Evolutionary conservation across 192 early-diverging fungal genomes (phyloP).

Genomic region (Coemansia sp.): DNA sequence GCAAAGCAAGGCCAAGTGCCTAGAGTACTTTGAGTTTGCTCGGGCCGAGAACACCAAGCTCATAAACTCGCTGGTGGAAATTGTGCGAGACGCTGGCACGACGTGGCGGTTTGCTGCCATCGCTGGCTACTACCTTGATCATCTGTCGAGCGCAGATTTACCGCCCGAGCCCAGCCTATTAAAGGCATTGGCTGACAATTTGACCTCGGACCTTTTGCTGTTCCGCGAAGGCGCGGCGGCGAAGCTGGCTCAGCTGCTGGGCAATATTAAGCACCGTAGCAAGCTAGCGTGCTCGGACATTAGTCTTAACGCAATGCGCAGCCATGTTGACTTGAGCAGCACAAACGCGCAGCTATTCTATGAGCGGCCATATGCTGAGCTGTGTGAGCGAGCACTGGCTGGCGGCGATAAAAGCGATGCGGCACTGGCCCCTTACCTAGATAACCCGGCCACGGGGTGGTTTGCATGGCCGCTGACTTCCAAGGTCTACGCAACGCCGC

Average conservation of each 20-base stretch:
- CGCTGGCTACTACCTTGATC: slow-evolving; percentile 75
- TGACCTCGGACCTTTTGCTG: slow-evolving; percentile 68
- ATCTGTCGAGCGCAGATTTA: slow-evolving; percentile 59
- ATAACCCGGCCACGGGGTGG: slow-evolving; percentile 69
- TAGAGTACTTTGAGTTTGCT: slow-evolving; percentile 9
- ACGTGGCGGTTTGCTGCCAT: slow-evolving; percentile 84
- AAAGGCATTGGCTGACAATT: slow-evolving; percentile 54
- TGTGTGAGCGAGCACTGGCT: slow-evolving; percentile 36
- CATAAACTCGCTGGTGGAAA: slow-evolving; percentile 52
- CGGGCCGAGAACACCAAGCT: slow-evolving; percentile 20
- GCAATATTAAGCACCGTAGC: slow-evolving; percentile 67
- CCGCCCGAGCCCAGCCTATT: slow-evolving; percentile 56
- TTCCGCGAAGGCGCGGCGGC: slow-evolving; percentile 65
- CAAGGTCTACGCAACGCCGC: slow-evolving; percentile 53
- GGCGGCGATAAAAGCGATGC: slow-evolving; percentile 15
- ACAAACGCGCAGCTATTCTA: not conserved
- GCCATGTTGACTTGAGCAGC: slow-evolving; percentile 7
- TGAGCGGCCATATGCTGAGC: slow-evolving; percentile 7
- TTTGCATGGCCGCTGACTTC: slow-evolving; percentile 68
- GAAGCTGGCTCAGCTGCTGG: slow-evolving; percentile 58
- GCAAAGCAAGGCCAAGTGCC: not conserved
- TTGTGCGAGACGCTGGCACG: slow-evolving; percentile 57
- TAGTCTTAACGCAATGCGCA: not conserved
- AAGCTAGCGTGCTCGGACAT: slow-evolving; percentile 8
- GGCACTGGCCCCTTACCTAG: slow-evolving; percentile 15